A percentile compares a stretch with the other conserved stretches of the same genome.
Evolutionary conservation across 2,329 filamentous ascomycete genomes (phyloP).

Genomic region (Scedosporium dehoogii): DNA sequence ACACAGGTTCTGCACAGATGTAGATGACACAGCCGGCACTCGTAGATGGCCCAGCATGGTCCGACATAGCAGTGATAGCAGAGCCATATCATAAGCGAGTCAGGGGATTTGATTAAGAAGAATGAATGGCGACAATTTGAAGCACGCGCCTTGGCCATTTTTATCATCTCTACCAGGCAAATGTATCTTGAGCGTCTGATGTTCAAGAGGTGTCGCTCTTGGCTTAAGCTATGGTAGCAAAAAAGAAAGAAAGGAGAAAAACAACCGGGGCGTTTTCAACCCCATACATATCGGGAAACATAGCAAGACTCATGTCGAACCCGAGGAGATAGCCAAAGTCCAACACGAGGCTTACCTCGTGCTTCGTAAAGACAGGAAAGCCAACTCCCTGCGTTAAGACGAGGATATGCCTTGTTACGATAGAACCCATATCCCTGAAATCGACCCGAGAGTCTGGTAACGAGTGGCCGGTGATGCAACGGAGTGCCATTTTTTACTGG

Average conservation of each 20-base stretch:
- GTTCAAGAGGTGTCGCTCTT: background rate
- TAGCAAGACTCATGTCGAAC: too few relatives aligned
- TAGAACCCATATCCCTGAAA: too few relatives aligned
- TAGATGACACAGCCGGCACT: background rate
- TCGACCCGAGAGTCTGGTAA: too few relatives aligned
- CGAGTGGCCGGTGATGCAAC: too few relatives aligned
- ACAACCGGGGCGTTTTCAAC: background rate
- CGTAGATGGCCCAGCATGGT: constrained; percentile 5
- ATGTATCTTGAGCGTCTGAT: background rate
- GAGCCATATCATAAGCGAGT: constrained; percentile 1
- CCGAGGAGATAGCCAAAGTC: too few relatives aligned
- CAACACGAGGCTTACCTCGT: too few relatives aligned
- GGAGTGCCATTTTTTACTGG: too few relatives aligned
- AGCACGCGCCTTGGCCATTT: background rate
- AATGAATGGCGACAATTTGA: background rate
- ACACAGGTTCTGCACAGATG: constrained; percentile 1
- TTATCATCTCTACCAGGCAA: too few relatives aligned
- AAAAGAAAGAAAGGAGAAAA: background rate
- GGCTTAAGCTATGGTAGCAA: background rate
- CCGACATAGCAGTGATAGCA: background rate
- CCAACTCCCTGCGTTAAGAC: too few relatives aligned
- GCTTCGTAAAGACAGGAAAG: too few relatives aligned
- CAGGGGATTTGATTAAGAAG: constrained; percentile 4
- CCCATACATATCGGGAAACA: too few relatives aligned
- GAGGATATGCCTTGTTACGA: too few relatives aligned